Evolutionary conservation across 169 alveolate species (phyloP), one percentile per base, ranked within the genome.

Genomic region (Cryptosporidium sp.): DNA sequence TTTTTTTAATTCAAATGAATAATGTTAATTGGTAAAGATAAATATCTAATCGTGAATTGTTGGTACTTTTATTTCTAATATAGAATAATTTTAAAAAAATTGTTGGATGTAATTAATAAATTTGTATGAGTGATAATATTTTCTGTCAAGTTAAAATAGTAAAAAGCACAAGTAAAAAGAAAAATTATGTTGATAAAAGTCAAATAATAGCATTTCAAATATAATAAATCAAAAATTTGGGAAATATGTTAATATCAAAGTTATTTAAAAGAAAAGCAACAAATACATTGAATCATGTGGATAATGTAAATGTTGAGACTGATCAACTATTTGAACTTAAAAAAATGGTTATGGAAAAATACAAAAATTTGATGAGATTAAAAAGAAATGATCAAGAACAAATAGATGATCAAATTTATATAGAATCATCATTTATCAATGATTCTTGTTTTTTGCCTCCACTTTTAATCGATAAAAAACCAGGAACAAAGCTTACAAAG

Each of bases 361-460:
- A 73, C 35, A 73, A 42, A 12, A 29, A 16, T 18, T 29, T 73
- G 53, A 53, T 73, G 44, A 73, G 31, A 18, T 23, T 29, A 1
- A 56, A 53, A n/a, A 56, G 23, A 42, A 56, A 21, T 37, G 62
- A 53, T 9, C 29, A 52, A 53, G 68, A 62, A n/a, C 23, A 37
- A 18, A 60, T 80, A 23, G 53, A 80, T 5, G 12, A 62, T 23
- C 42, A 29, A 6, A 44, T 80, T 9, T 42, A 62, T 26, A 65
- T 80, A 37, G 69, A 62, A 61, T 80, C 89, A n/a, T 80, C 89
- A 5, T 80, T 80, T 53, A 58, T 80, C 16, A 80, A 80, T 62
- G 75, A 80, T 42, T 33, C 45, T 29, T 62, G 56, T 35, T 80
- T 80, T 31, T 26, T 80, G n/a, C 89, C 89, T 29, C 89, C 89